These are phyloP conservation scores for Tolypocladium ovalisporum DNA, from an alignment of 2,329 filamentous ascomycete species.

Conservation along the genomic window DNA sequence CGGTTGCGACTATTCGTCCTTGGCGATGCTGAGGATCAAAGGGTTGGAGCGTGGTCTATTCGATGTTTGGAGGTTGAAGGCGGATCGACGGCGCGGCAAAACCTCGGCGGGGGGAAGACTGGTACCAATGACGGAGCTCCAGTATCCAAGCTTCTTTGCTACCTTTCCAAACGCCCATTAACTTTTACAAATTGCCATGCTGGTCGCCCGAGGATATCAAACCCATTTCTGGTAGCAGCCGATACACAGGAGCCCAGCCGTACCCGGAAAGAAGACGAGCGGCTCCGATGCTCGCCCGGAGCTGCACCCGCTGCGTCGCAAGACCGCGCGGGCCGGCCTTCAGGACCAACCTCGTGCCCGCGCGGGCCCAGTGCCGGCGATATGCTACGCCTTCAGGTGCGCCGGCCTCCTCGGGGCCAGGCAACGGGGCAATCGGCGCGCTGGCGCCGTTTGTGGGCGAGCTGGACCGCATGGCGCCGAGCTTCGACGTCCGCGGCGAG, in stretches of 20 bases:
- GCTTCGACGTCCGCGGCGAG: conserved; percentile 74
- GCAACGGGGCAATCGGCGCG: conserved; percentile 22
- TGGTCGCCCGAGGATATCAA: background rate
- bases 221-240: background rate
- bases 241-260: background rate
- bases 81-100: conserved; percentile 14
- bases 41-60: background rate
- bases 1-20: conserved; percentile 15
- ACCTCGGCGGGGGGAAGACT: conserved; percentile 12
- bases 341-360: conserved; percentile 6
- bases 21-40: conserved; percentile 3
- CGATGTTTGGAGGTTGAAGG: conserved; percentile 5
- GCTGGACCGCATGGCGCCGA: conserved; percentile 80
- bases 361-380: conserved; percentile 25
- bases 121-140: background rate
- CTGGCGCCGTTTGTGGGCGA: conserved; percentile 53
- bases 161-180: background rate
- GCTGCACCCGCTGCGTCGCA: conserved; percentile 20
- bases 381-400: conserved; percentile 25
- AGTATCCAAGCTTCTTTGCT: background rate
- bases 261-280: background rate
- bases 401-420: conserved; percentile 14
- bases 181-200: background rate
- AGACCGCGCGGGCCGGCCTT: conserved; percentile 7
- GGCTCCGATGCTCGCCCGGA: conserved; percentile 21